Conservation (phyloP, 352 stramenopile species). For the Nothophytophthora sp. region DNA sequence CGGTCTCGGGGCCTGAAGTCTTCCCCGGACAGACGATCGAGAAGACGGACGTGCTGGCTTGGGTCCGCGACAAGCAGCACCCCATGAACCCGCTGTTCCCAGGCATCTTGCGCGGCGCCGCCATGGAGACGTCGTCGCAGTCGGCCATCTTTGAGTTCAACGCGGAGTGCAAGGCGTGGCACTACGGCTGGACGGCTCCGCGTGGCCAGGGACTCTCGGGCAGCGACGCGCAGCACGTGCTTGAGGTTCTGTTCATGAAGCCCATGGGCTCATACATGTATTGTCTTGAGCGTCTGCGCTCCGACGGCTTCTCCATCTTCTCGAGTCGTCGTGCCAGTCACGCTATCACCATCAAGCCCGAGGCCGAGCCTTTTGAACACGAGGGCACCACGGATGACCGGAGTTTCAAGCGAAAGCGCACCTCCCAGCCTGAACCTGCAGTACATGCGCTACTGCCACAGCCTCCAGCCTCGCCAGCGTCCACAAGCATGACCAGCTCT, state of each 20-base stretch:
- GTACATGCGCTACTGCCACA: conserved; percentile 26
- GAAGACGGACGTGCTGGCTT: conserved; percentile 59
- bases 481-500: conserved; percentile 34
- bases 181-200: conserved; percentile 86
- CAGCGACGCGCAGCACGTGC: conserved; percentile 74
- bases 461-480: conserved; percentile 31
- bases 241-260: conserved; percentile 85
- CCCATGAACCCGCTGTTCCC: conserved; percentile 80
- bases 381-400: conserved; percentile 38
- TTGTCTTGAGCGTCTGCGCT: conserved; percentile 75
- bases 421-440: conserved; percentile 20
- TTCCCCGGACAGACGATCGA: conserved; percentile 81
- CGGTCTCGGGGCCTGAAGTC: conserved; percentile 68
- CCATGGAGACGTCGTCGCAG: conserved; percentile 78
- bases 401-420: conserved; percentile 61
- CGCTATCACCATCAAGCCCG: conserved; percentile 43
- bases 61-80: conserved; percentile 73
- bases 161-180: conserved; percentile 86
- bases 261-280: conserved; percentile 84
- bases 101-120: conserved; percentile 69
- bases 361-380: conserved; percentile 60
- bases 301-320: conserved; percentile 79
- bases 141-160: conserved; percentile 91
- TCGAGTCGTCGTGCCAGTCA: conserved; percentile 75
- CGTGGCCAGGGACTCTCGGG: conserved; percentile 75